Base-by-base conservation (phyloP, 768 basidiomycete species). In the Naganishia vishniacii region DNA sequence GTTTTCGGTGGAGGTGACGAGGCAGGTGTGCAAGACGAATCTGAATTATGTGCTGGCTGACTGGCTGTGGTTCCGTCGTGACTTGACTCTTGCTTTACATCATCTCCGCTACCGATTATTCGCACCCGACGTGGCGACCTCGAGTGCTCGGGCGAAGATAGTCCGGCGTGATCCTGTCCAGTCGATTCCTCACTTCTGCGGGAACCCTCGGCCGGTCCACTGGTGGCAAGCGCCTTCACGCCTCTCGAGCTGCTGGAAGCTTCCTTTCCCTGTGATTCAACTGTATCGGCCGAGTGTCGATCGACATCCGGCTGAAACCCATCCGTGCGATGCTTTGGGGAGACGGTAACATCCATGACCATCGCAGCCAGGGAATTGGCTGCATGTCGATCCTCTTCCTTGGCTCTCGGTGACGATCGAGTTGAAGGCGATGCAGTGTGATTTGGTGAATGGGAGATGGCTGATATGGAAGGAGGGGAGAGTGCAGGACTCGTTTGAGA, bases 1-100 rank as follows among this genome's bases (percentile, higher is more conserved):
- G 53, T 56, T 40, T 56, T 37, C 18, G 53, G 53, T n/a, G 53
- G 53, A 23, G 53, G 53, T 4, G 53, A 56, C 18, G 53, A 56
- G 1, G 37, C 53, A 15, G 53, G 53, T 18, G 53, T 56, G 23
- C 32, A 56, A 15, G 53, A 56, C 23, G 53, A 56, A 34, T 56
- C 53, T 8, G 34, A 40, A 25, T 56, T 56, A 37, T 29, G 20
- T 12, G 53, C 40, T 11, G 53, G 53, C 37, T 32, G n/a, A 40
- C 23, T 26, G 9, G 34, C 37, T 15, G 32, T 3, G 28, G 31
- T 9, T 12, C n/a, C 32, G 20, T 56, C 34, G 12, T 37, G 34
- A 13, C 37, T 40, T 15, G 53, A 26, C 40, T 16, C n/a, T 23
- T 20, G 53, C 37, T 26, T 20, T 56, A 4, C 23, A 13, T 40